Evolutionary conservation across 345 rosid genomes (phyloP).

Genomic region (Sonneratia alba): DNA sequence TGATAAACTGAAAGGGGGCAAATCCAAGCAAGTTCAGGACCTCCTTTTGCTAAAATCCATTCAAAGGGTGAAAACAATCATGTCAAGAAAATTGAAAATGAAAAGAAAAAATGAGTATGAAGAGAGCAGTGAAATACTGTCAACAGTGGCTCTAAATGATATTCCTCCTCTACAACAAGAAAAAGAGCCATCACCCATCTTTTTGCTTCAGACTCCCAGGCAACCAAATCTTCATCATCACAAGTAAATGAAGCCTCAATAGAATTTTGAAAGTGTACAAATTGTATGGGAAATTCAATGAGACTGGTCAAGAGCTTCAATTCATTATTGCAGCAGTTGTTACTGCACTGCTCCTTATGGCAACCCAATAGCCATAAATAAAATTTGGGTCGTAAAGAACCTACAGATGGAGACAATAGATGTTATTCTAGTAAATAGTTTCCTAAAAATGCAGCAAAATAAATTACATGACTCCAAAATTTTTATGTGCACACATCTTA

Average conservation of each 20-base stretch:
- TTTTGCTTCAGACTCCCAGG: conserved; percentile 76
- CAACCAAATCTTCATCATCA: conserved; percentile 82
- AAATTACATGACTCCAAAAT: background rate
- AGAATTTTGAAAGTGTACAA: conserved; percentile 22
- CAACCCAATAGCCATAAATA: conserved; percentile 62
- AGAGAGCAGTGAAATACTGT: conserved; percentile 31
- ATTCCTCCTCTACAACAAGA: conserved; percentile 39
- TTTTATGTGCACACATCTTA: conserved; percentile 20
- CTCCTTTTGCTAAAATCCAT: background rate
- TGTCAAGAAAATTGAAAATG: background rate
- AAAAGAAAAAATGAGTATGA: conserved; percentile 2
- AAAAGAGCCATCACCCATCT: conserved; percentile 77
- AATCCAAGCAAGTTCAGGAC: background rate
- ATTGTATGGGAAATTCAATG: conserved; percentile 44
- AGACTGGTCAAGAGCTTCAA: conserved; percentile 42
- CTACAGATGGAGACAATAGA: conserved; percentile 3
- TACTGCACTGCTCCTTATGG: conserved; percentile 16
- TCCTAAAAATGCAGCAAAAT: background rate
- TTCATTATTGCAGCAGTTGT: conserved; percentile 15
- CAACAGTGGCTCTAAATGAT: conserved; percentile 36
- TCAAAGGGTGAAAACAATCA: conserved; percentile 2
- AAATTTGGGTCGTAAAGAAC: conserved; percentile 32
- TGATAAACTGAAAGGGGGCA: conserved; percentile 45
- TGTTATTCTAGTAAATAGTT: background rate
- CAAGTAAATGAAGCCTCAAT: conserved; percentile 26